Evolutionary conservation across 805 yeast genomes (phyloP).

Genomic region (Starmerella apicola): DNA sequence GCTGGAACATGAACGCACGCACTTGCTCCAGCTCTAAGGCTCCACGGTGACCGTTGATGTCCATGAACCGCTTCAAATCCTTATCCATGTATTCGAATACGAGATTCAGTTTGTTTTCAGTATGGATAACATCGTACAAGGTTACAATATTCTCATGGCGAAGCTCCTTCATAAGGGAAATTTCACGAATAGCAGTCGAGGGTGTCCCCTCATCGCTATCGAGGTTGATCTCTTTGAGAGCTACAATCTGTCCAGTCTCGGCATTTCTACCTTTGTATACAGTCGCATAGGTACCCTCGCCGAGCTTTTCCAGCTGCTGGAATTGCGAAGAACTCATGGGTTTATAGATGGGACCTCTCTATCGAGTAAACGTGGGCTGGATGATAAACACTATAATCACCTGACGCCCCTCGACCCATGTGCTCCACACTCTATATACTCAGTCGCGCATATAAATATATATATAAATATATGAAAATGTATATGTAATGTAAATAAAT

Average conservation of each 20-base stretch:
- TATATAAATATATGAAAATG: neutral
- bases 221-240: constrained; percentile 83
- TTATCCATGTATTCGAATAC: constrained; percentile 91
- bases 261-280: constrained; percentile 88
- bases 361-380: too few species aligned
- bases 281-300: constrained; percentile 97
- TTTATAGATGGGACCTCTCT: too few species aligned
- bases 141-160: constrained; percentile 89
- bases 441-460: neutral
- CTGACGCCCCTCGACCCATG: too few species aligned
- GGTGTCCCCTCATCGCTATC: constrained; percentile 99
- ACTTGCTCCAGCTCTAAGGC: constrained; percentile 62
- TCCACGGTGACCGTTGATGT: constrained; percentile 61
- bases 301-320: constrained; percentile 52
- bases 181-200: constrained; percentile 93
- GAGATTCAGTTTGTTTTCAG: constrained; percentile 86
- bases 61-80: constrained; percentile 92
- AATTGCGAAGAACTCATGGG: constrained; percentile 25
- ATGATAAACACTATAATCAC: too few species aligned
- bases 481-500: too few species aligned
- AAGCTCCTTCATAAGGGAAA: constrained; percentile 86
- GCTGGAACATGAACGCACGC: constrained; percentile 87
- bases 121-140: constrained; percentile 87
- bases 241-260: constrained; percentile 79
- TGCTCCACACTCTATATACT: neutral